Evolutionary conservation across 495 filamentous ascomycete species (phyloP).

Genomic region (Hypoxylon lenormandii): DNA sequence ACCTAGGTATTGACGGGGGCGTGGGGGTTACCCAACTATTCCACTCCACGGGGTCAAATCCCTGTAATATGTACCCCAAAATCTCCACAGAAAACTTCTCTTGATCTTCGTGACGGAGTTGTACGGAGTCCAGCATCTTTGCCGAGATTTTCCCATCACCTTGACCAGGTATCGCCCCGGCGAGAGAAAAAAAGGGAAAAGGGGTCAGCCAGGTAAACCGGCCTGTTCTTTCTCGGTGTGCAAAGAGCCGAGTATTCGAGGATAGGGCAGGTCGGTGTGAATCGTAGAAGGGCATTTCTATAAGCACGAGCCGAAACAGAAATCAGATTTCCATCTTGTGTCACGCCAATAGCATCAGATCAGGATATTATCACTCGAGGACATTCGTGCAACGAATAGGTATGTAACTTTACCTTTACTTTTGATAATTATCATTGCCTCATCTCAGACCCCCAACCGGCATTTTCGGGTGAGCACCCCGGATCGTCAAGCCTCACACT

Average conservation of each 20-base stretch:
- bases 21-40: conserved; percentile 29
- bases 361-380: too few relatives aligned
- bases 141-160: conserved; percentile 25
- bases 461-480: conserved; percentile 35
- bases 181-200: conserved; percentile 1
- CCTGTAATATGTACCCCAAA: too few relatives aligned
- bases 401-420: neutral
- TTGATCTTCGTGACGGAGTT: too few relatives aligned
- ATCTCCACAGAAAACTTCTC: conserved; percentile 3
- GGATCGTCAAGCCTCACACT: conserved; percentile 31
- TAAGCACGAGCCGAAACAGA: conserved; percentile 14
- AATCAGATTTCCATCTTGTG: conserved; percentile 2
- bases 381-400: too few relatives aligned
- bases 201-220: too few relatives aligned
- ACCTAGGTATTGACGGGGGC: conserved; percentile 17
- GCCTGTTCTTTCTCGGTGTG: conserved; percentile 33
- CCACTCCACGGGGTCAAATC: too few relatives aligned
- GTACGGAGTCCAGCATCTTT: conserved; percentile 5
- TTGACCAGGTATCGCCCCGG: too few relatives aligned
- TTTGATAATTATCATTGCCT: conserved; percentile 28
- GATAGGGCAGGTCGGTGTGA: neutral
- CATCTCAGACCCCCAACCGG: conserved; percentile 20
- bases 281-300: conserved; percentile 19
- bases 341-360: conserved; percentile 5
- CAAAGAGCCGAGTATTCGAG: conserved; percentile 28